Evolutionary conservation across 257 asterid genomes (phyloP), one percentile per base, ranked within the genome.

Genomic region (Solanum pennellii): DNA sequence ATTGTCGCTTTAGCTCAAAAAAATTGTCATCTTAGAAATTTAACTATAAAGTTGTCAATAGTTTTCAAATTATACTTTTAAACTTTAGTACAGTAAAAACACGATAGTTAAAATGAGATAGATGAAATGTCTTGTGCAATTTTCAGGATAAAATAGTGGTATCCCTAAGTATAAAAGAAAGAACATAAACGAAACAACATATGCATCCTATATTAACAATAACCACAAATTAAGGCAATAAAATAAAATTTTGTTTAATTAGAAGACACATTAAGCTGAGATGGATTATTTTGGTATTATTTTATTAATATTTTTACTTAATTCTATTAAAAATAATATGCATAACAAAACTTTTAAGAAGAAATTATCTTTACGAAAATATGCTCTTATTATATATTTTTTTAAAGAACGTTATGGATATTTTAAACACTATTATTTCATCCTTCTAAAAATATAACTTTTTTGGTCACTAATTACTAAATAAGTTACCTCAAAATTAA

Each of bases 301-400:
- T 11, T 62, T 62, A 65, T 65, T 0, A 2, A n/a, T 5, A n/a
- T n/a, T 2, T 10, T 23, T 9, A n/a, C n/a, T 62, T 2, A 23
- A 0, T 62, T n/a, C 2, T 62, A 10, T 62, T 62, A n/a, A n/a
- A 60, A 62, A 5, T 10, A 62, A 62, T 11, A 11, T 0, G 15
- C 31, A 62, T 23, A 0, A 1, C 15, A 62, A 23, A 2, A 0
- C 1, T 62, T 62, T 5, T n/a, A 21, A 62, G 14, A 62, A 62
- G 71, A 9, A 23, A 23, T 23, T 52, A 52, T 62, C 5, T 62
- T 62, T 62, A 62, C 1, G 16, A 62, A 60, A 59, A 59, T 59
- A 62, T 62, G 9, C 31, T 23, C 15, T 0, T 5, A 52, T 23
- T 52, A 16, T 9, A 2, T 16, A 2, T 52, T 6, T 37, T 52